These are phyloP conservation scores for Fusarium tricinctum DNA, from an alignment of 2,329 filamentous ascomycete species.

Conservation along the genomic window DNA sequence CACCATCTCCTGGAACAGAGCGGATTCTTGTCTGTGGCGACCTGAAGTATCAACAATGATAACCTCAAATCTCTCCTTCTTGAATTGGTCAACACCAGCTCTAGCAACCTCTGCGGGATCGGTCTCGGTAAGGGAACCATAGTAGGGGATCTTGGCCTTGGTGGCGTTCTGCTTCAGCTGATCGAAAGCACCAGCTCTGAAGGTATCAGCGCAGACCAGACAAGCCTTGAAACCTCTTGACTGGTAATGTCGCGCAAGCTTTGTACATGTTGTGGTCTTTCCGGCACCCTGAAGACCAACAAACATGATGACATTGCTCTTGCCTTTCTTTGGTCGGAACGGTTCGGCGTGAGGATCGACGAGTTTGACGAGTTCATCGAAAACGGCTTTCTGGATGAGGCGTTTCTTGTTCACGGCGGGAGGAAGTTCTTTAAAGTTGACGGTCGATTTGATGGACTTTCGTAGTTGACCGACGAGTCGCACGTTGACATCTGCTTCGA, in stretches of 20 bases:
- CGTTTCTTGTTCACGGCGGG: conserved; percentile 98
- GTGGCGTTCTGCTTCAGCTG: conserved; percentile 99
- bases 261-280: conserved; percentile 98
- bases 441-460: conserved; percentile 89
- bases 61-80: conserved; percentile 97
- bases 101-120: conserved; percentile 92
- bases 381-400: conserved; percentile 96
- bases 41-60: conserved; percentile 99
- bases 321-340: conserved; percentile 97
- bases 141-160: conserved; percentile 99
- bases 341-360: conserved; percentile 96
- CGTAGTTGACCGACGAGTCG: conserved; percentile 90
- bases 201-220: conserved; percentile 96
- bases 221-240: conserved; percentile 93
- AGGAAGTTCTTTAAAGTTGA: conserved; percentile 95
- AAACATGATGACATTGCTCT: conserved; percentile 98
- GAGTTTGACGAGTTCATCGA: conserved; percentile 94
- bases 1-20: conserved; percentile 96
- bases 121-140: conserved; percentile 94
- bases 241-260: conserved; percentile 94
- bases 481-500: conserved; percentile 98
- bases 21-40: conserved; percentile 92
- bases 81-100: conserved; percentile 99
- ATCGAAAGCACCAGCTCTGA: conserved; percentile 97
- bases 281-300: conserved; percentile 97